Base-by-base conservation (phyloP, 148 eudicot genomes). In the Rhododendron simsii region DNA sequence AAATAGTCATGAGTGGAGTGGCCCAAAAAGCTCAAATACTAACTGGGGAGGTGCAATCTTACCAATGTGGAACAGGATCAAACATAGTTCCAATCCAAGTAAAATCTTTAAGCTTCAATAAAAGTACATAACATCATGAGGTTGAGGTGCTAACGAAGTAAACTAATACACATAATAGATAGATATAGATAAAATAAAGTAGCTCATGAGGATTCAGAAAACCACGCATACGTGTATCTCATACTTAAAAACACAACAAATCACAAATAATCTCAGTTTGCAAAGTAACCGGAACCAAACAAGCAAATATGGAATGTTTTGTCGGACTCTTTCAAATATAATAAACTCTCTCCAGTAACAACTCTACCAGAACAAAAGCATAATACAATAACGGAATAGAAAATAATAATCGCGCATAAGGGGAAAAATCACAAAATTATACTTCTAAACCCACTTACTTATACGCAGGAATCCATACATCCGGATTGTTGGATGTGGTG, bases 401-500 rank as follows among this genome's bases (percentile, higher is more conserved):
- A 74, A 33, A 1, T 80, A 20, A 21, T 20, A 7, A 59, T 13
- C 39, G 48, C 1, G 14, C 21, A 23, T 23, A 26, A 41, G 21
- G 50, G 41, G 41, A 59, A 81, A 30, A 14, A 3, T 51, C 30
- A 35, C 14, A 82, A 79, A 6, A 35, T 57, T 71, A 20, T 79
- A 69, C 37, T 74, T 45, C 59, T 21, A 85, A 81, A 73, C 73
- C 45, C 18, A 87, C 95, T 95, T 91, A 96, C 99, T 96, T 96
- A 90, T 96, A 96, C 63, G 99, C 99, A 65, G 99, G 99, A 89
- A 95, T 92, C 99, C 99, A 96, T 63, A 94, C 99, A 90, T 94
- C 98, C 5, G 99, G 99, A 86, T 90, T 96, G 91, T 96, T 96
- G 51, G 99, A 95, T 53, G 99, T 95, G 51, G 99, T 95, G 87